Conservation (phyloP, 192 early-diverging fungal species). For the Coemansia sp. region DNA sequence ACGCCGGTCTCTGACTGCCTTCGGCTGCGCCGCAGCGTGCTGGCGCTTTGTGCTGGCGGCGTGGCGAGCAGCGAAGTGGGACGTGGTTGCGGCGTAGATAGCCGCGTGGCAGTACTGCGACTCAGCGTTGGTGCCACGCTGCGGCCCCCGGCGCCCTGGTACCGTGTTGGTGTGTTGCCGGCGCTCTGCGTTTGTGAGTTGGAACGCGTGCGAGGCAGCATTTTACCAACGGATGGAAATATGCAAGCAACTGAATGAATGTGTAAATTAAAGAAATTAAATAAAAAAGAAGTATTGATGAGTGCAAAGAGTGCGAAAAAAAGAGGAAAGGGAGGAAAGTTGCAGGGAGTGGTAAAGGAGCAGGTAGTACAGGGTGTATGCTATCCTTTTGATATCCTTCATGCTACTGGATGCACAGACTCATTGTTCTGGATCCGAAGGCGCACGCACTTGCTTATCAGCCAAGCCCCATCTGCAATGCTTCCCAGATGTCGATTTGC, state of each 20-base stretch:
- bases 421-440: too few relatives aligned
- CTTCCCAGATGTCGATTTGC: too few relatives aligned
- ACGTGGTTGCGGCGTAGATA: background rate
- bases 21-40: conserved; percentile 1
- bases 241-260: background rate
- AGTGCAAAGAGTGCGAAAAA: too few relatives aligned
- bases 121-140: background rate
- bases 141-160: background rate
- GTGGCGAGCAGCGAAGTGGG: background rate
- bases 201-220: conserved; percentile 3
- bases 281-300: background rate
- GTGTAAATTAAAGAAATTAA: background rate
- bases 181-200: conserved; percentile 7
- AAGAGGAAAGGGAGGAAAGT: background rate
- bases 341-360: background rate
- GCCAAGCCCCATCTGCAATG: too few relatives aligned
- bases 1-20: conserved; percentile 1
- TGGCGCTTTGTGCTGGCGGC: background rate
- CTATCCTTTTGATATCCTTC: too few relatives aligned
- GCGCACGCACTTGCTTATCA: too few relatives aligned
- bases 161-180: background rate
- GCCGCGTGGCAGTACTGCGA: background rate
- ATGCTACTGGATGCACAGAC: too few relatives aligned
- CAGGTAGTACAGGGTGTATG: background rate
- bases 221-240: background rate